A percentile compares a stretch with the other conserved stretches of the same genome.
Conservation (phyloP, 139 green algal species). For the Diplosphaera chodatii region DNA sequence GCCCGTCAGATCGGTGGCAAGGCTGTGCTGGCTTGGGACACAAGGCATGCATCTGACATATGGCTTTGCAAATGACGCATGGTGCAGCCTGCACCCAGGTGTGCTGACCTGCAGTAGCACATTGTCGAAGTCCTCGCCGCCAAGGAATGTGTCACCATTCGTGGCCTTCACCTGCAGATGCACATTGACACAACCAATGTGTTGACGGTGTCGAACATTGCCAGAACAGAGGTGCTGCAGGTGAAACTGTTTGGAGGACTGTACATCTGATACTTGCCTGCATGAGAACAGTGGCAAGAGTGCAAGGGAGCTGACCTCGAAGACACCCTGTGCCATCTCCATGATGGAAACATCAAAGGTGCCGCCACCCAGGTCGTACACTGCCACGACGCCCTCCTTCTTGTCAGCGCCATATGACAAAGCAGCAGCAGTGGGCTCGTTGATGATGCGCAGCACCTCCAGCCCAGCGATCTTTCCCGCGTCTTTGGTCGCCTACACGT, state of each 20-base stretch:
- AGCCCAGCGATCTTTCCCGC: slow-evolving; percentile 85
- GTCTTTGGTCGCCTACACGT: slow-evolving; percentile 59
- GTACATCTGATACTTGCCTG: no score
- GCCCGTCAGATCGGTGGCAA: no score
- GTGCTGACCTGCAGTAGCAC: slow-evolving; percentile 50
- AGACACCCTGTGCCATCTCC: slow-evolving; percentile 94
- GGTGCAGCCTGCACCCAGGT: no score
- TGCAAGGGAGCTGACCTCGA: slow-evolving; percentile 71
- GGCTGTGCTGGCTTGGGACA: no score
- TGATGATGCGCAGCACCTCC: slow-evolving; percentile 97
- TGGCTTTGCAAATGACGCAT: neutral
- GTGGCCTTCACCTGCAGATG: slow-evolving; percentile 92
- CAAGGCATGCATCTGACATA: no score
- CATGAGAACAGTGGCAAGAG: no score
- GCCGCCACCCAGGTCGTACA: slow-evolving; percentile 60
- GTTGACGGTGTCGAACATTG: no score
- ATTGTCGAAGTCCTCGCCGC: slow-evolving; percentile 99
- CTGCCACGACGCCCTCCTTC: slow-evolving; percentile 93
- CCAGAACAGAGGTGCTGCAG: no score
- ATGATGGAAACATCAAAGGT: slow-evolving; percentile 99
- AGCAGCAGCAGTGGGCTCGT: slow-evolving; percentile 96
- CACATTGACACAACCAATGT: neutral
- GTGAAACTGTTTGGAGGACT: no score
- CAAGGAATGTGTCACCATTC: slow-evolving; percentile 98
- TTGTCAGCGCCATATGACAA: slow-evolving; percentile 94